Evolutionary conservation across 768 basidiomycete genomes (phyloP), one percentile per base, ranked within the genome.

Genomic region (Cyathus striatus): DNA sequence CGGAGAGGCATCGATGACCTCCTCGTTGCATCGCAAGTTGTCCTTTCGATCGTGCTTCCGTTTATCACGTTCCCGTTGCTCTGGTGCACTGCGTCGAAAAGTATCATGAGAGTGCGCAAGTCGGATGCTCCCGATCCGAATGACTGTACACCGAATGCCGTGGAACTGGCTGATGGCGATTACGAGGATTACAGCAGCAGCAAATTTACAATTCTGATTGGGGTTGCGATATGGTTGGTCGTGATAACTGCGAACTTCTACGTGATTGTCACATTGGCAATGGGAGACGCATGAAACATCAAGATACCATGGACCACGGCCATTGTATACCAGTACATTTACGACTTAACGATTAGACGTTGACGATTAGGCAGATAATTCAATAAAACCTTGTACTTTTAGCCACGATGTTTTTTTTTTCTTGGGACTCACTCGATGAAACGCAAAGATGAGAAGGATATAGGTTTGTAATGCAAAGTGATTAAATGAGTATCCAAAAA

Each of bases 1-100:
- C 64, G 74, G 23, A 49, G 54, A 2, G 93, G 92, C 3, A 72
- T 95, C 47, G 77, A 84, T 55, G 64, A 77, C 2, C 74, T 97
- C 23, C 80, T 97, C n/a, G 85, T 97, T 33, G 79, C 74, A 2
- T 89, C 81, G 3, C 93, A 96, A 59, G 93, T 94, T 41, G 72
- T 83, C 25, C 73, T 97, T 22, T 83, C 85, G 21, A 74, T 95
- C 57, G 78, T 89, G 6, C 76, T 94, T 3, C 91, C 91, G 0
- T 92, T 92, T 65, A 74, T 93, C 64, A 75, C 81, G n/a, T 71
- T 89, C 49, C 91, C 90, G 0, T 73, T 91, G 42, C 66, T 93
- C 40, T 90, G 70, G 54, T 73, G 90, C 53, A 90, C 89, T 13
- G 78, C 85, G 1, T 81, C 75, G 5, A 78, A 78, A 46, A 59